Evolutionary conservation across 352 stramenopile species (phyloP).

Genomic region (Phytophthora sansomeana): DNA sequence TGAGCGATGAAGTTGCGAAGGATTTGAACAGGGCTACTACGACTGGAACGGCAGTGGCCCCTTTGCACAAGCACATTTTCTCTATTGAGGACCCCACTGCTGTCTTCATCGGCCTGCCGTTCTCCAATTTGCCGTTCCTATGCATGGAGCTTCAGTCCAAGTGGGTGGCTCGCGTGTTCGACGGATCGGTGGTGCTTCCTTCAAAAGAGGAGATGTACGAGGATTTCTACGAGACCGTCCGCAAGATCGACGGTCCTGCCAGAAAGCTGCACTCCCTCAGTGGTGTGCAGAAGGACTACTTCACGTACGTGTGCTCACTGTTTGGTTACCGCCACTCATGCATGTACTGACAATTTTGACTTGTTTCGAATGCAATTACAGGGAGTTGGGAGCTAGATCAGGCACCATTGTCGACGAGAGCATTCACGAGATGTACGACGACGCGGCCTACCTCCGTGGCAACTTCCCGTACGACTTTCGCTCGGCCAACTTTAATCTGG

Average conservation of each 20-base stretch:
- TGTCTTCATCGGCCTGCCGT: slow-evolving; percentile 70
- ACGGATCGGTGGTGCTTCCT: slow-evolving; percentile 41
- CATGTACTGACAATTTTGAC: not conserved
- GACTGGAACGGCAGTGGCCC: slow-evolving; percentile 50
- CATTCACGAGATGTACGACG: slow-evolving; percentile 70
- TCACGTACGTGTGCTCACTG: slow-evolving; percentile 35
- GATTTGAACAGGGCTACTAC: slow-evolving; percentile 39
- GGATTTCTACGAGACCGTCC: slow-evolving; percentile 49
- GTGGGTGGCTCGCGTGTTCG: slow-evolving; percentile 64
- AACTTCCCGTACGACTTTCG: slow-evolving; percentile 73
- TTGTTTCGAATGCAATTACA: slow-evolving; percentile 13
- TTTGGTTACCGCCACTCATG: not conserved
- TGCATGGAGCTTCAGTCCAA: slow-evolving; percentile 78
- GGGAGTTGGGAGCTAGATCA: slow-evolving; percentile 43
- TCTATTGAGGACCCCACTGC: slow-evolving; percentile 72
- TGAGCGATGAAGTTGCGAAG: slow-evolving; percentile 22
- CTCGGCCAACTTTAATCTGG: slow-evolving; percentile 59
- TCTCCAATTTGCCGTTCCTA: slow-evolving; percentile 74
- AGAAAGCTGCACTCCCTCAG: slow-evolving; percentile 70
- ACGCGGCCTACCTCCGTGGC: slow-evolving; percentile 55
- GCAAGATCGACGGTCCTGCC: slow-evolving; percentile 45
- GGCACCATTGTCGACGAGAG: slow-evolving; percentile 41
- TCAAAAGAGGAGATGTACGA: slow-evolving; percentile 69
- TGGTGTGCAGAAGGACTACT: slow-evolving; percentile 47
- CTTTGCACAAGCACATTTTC: slow-evolving; percentile 74